These are phyloP conservation scores for Tricholoma terreum DNA, from an alignment of 768 basidiomycete species.

Conservation along the genomic window DNA sequence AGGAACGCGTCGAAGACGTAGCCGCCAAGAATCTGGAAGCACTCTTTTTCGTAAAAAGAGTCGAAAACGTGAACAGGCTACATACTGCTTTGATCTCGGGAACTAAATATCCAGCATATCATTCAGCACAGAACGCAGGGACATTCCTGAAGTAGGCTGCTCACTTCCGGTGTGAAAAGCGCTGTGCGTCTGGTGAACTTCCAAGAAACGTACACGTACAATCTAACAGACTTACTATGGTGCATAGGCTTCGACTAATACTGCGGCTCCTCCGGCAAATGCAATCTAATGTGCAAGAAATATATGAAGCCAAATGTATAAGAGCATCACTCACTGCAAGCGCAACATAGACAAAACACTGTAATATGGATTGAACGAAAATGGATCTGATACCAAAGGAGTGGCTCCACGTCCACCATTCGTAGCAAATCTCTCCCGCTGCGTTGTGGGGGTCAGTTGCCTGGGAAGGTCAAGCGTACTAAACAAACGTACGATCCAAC, in stretches of 20 bases:
- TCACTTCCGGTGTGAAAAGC: constrained; percentile 80
- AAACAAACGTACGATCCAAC: constrained; percentile 46
- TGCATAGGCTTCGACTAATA: constrained; percentile 63
- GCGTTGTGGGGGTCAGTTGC: constrained; percentile 7
- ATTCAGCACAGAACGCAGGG: neutral
- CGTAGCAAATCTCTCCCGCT: constrained; percentile 66
- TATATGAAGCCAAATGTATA: neutral
- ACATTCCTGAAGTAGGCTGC: constrained; percentile 21
- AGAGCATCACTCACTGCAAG: constrained; percentile 49
- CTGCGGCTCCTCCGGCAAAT: constrained; percentile 62
- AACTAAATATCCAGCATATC: constrained; percentile 35
- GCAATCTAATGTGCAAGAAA: constrained; percentile 38
- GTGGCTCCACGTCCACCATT: constrained; percentile 70
- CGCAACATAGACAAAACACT: constrained; percentile 60
- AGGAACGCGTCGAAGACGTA: constrained; percentile 87
- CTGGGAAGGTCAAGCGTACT: neutral
- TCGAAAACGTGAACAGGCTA: neutral
- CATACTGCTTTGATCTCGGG: constrained; percentile 78
- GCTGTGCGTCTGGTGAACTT: constrained; percentile 29
- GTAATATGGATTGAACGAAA: constrained; percentile 59
- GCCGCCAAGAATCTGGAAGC: constrained; percentile 65
- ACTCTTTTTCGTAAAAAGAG: neutral
- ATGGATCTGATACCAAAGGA: constrained; percentile 51
- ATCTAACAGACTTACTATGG: constrained; percentile 52
- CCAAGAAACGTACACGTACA: neutral